Base-by-base conservation (phyloP, 2,329 filamentous ascomycete genomes). In the Tolypocladium ovalisporum region DNA sequence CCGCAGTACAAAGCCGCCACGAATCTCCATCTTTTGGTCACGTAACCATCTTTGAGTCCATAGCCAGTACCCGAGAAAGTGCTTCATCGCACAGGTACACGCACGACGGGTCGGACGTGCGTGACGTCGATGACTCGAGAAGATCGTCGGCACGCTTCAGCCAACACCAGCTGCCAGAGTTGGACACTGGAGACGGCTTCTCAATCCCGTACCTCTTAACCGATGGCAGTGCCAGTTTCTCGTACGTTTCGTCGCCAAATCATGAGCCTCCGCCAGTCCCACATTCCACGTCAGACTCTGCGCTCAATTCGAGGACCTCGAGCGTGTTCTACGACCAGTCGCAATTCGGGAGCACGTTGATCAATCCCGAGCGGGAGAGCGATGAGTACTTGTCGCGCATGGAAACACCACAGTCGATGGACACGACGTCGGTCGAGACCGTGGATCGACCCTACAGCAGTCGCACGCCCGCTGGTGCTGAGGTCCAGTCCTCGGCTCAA, bases 251-350 rank as follows among this genome's bases (percentile, higher is more conserved):
- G 0, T 67, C 75, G 10, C 79, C 80, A 12, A 73, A 75, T 57
- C 79, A 82, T 59, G 74, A 77, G 36, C 79, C 79, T 2, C 80
- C 79, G 0, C 78, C 76, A 1, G 70, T 80, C 6, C 79, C 80
- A 7, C 62, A 66, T 0, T 70, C 73, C 6, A 67, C 68, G 27
- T 62, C 69, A 17, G 70, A 64, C 17, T 69, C 67, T 64, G 57
- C 72, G 67, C 56, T 71, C 58, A 65, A 73, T 62, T 70, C 76
- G 64, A 63, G 79, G 73, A 65, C 76, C 67, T 67, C 73, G 61
- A 66, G 74, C 65, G 61, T 68, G 62, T 65, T 72, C 66, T 73
- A 72, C 56, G 71, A 74, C 35, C 71, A 69, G 56, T 71, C 70
- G 10, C 70, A 70, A 51, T 67, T 66, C 57, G 69, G 68, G 29